Base-by-base conservation (phyloP, 2,329 filamentous ascomycete genomes). In the Ophiostoma australiae region DNA sequence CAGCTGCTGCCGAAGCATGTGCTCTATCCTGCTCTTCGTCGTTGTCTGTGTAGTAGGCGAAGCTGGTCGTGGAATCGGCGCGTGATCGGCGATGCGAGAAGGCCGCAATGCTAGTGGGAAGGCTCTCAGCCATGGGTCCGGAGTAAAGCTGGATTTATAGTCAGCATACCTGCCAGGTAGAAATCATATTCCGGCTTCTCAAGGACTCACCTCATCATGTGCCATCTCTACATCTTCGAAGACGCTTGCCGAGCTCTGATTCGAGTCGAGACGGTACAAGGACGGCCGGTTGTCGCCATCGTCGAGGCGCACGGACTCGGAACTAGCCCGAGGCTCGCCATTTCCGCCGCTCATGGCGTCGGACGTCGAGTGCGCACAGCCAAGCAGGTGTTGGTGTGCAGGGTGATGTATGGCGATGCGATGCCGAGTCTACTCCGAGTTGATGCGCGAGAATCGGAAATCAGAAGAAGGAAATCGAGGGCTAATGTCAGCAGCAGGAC, bases 191-290 rank as follows among this genome's bases (percentile, higher is more conserved):
- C 1, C 10, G 15, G 15, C 41, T 44, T 44, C 13, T 39, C 5
- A n/a, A 48, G 31, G 4, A 11, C 58, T 17, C 58, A 65, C 61
- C 33, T 98, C 94, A 79, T 97, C 92, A 69, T 96, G 93, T 27
- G 95, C 94, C 95, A 99, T 98, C 79, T 97, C 94, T n/a, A 98
- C 94, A 80, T 97, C 93, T 75, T 93, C 93, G 76, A 97, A 90
- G 75, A 97, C 90, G 80, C 92, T 97, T 48, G 89, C 84, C 80
- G 85, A 88, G 81, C 91, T 93, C 76, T 89, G 84, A 76, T 92
- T 92, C 69, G 89, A 91, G 74, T 84, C 84, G 70, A 90, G 84
- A 70, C 89, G 84, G 79, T 92, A 92, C 73, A 91, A 78, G 2
- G 65, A 67, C 13, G 39, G 65, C 15, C 69, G 61, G 1, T 35